These are phyloP conservation scores for Penicillium sp. DNA, from an alignment of 2,329 filamentous ascomycete species.

Conservation along the genomic window DNA sequence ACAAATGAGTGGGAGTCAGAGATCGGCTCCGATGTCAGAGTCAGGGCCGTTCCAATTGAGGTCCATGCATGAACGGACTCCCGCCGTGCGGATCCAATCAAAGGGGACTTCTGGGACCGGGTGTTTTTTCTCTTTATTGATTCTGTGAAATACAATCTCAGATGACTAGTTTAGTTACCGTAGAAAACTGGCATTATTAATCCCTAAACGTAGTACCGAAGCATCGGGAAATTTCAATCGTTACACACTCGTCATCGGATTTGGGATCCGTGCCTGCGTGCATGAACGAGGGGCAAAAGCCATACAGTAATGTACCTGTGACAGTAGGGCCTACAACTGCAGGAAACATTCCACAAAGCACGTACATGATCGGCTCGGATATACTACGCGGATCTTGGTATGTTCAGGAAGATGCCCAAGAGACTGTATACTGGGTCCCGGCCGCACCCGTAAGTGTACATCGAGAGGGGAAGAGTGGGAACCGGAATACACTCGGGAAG, in stretches of 20 bases:
- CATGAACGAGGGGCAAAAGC: slow-evolving; percentile 23
- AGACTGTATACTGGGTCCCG: slow-evolving; percentile 7
- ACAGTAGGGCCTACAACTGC: background rate
- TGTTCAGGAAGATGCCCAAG: background rate
- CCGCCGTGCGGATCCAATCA: slow-evolving; percentile 14
- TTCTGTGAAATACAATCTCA: no score
- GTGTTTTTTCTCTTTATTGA: background rate
- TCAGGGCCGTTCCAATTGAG: background rate
- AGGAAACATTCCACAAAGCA: slow-evolving; percentile 14
- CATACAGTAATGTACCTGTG: background rate
- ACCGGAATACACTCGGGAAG: slow-evolving; percentile 16
- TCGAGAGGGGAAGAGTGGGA: slow-evolving; percentile 1
- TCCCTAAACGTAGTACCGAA: background rate
- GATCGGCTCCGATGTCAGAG: slow-evolving; percentile 2
- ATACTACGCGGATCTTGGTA: slow-evolving; percentile 4
- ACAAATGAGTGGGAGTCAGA: background rate
- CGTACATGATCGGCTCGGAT: slow-evolving; percentile 9
- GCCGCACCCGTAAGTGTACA: slow-evolving; percentile 17
- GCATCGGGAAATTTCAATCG: slow-evolving; percentile 8
- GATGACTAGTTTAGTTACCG: no score
- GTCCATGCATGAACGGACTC: slow-evolving; percentile 12
- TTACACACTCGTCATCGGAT: slow-evolving; percentile 1
- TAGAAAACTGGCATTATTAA: no score
- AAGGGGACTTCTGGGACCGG: background rate
- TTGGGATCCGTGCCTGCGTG: slow-evolving; percentile 15